Base-by-base conservation (phyloP, 768 basidiomycete genomes). In the Amanita exitialis region DNA sequence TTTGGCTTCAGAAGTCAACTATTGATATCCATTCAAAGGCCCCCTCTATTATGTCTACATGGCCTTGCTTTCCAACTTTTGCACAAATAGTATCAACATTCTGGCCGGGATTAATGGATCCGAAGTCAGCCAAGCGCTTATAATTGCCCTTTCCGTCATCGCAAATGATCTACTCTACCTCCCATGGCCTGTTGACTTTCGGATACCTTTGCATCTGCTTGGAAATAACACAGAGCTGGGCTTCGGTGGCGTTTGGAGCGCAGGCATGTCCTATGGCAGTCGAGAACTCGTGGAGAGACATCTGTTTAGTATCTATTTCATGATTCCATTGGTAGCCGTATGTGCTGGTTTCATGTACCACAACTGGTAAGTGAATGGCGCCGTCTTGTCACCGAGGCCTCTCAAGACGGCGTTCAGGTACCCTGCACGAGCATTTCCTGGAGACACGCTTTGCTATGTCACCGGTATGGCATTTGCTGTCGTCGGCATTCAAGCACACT, bases 401-500 rank as follows among this genome's bases (percentile, higher is more conserved):
- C 47, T 53, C 36, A 54, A 37, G 52, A 36, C 44, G 21, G 43
- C 46, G 32, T 47, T 10, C 59, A 97, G 95, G 93, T 98, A 95
- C 64, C 96, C 96, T 5, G 93, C 96, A 8, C 78, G 86, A 18
- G 91, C 80, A 0, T 99, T 98, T 62, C 89, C 93, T 0, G 96
- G 96, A 2, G 96, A 99, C 64, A 99, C 96, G 3, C 76, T 99
- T 27, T 99, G 96, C 66, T 99, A 99, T 69, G 83, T 97, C 36
- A 82, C 92, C 0, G 96, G 96, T 53, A 99, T 99, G 96, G 91
- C 96, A 3, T 98, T 99, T 64, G 86, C 96, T 0, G 94, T 96
- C 7, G 93, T 95, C 28, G 94, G 92, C 20, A 97, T 99, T 55
- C 90, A 96, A 61, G 92, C 88, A 0, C 96, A 99, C 66, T 97